These are phyloP conservation scores for Eucalyptus pauciflora DNA, from an alignment of 345 rosid genomes.

Conservation along the genomic window DNA sequence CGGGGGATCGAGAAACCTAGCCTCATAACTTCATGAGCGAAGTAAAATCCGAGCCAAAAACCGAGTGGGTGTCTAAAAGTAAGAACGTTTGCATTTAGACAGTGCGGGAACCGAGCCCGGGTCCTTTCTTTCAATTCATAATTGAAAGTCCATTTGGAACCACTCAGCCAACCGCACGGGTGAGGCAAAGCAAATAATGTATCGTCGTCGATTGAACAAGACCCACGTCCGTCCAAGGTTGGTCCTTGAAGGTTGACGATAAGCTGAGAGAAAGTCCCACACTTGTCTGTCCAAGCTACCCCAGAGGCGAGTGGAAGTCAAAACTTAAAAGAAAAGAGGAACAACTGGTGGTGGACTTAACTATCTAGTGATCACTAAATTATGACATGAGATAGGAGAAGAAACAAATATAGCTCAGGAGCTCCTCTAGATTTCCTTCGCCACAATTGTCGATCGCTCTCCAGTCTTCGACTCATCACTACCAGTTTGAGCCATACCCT, in stretches of 20 bases:
- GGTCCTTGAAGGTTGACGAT: background rate
- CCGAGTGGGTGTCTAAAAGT: background rate
- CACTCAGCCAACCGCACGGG: background rate
- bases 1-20: background rate
- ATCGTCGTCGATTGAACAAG: background rate
- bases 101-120: background rate
- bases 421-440: background rate
- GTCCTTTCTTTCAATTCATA: background rate
- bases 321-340: background rate
- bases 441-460: background rate
- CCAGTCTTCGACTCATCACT: background rate
- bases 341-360: background rate
- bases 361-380: background rate
- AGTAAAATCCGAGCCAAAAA: background rate
- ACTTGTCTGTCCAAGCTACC: background rate
- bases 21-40: background rate
- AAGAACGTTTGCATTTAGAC: background rate
- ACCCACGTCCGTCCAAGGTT: background rate
- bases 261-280: background rate
- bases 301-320: background rate
- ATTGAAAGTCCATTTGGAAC: background rate
- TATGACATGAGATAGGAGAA: background rate
- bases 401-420: background rate
- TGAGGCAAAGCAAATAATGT: background rate
- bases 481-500: background rate